Evolutionary conservation across 2,329 filamentous ascomycete species (phyloP).

Genomic region (Ceratocystis cubensis): DNA sequence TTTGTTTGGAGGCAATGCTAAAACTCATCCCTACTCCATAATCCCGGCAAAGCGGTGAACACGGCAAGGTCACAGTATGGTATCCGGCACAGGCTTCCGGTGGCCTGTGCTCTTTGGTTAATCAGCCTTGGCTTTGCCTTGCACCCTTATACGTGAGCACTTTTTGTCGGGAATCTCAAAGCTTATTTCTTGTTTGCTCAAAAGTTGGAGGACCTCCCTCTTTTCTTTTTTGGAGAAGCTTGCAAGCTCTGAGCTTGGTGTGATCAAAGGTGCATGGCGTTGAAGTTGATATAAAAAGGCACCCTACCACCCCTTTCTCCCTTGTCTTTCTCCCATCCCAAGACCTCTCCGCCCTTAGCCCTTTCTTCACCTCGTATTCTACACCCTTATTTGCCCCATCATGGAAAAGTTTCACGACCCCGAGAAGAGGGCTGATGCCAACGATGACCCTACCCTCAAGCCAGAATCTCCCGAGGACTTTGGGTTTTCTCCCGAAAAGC

Average conservation of each 20-base stretch:
- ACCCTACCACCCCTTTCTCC: neutral
- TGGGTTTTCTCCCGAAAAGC: slow-evolving; percentile 47
- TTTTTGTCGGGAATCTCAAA: neutral
- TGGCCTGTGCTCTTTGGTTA: neutral
- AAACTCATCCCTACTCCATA: no score
- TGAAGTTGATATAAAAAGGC: neutral
- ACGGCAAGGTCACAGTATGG: no score
- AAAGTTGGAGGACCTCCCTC: neutral
- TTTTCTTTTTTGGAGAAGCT: neutral
- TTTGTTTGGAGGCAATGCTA: no score
- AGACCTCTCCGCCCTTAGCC: no score
- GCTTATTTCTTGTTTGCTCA: neutral
- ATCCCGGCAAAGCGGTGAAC: no score
- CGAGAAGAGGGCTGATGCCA: slow-evolving; percentile 22
- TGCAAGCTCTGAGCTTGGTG: neutral
- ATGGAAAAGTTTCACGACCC: slow-evolving; percentile 15
- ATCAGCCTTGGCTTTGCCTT: no score
- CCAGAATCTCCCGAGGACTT: slow-evolving; percentile 25
- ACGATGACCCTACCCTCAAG: neutral
- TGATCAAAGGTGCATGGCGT: neutral
- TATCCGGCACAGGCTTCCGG: neutral
- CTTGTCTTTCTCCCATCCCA: no score
- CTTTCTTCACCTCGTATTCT: neutral
- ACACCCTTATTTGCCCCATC: neutral
- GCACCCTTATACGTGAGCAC: neutral